Evolutionary conservation across 75 land plant species (phyloP), one percentile per base, ranked within the genome.

Genomic region (Adiantum capillusveneris): DNA sequence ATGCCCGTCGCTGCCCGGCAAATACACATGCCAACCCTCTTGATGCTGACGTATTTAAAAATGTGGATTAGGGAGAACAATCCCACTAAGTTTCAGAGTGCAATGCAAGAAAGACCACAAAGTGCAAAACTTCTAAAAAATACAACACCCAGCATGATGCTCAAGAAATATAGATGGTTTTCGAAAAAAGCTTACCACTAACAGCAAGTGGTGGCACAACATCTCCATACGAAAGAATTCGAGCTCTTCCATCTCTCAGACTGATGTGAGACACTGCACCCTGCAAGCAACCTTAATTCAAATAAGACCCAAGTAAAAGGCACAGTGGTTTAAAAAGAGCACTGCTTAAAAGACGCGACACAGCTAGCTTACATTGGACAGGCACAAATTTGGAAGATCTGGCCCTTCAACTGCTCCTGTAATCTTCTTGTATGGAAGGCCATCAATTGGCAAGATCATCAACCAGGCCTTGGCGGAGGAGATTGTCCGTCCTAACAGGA

Each of bases 21-120:
- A 83, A 90, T 11, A 90, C 79, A 73, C 87, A 90, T 29, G 96
- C 96, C 17, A 90, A 74, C 13, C 96, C 96, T 75, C 96, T 72
- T 0, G 96, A 83, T 42, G 87, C 96, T 90, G 87, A 51, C 29
- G 7, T 13, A 9, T 39, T 39, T 9, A n/a, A n/a, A n/a, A n/a
- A n/a, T n/a, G n/a, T n/a, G n/a, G n/a, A n/a, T n/a, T n/a, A n/a
- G n/a, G n/a, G n/a, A n/a, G n/a, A n/a, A n/a, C n/a, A n/a, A n/a
- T n/a, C n/a, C n/a, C n/a, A n/a, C n/a, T n/a, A n/a, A n/a, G n/a
- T n/a, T n/a, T n/a, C n/a, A n/a, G n/a, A n/a, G n/a, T n/a, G n/a
- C n/a, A n/a, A n/a, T n/a, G n/a, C n/a, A n/a, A n/a, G n/a, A n/a
- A n/a, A n/a, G n/a, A n/a, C n/a, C n/a, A n/a, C n/a, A n/a, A n/a